These are phyloP conservation scores for Penicillium cinerascens DNA, from an alignment of 495 filamentous ascomycete genomes.

Conservation along the genomic window DNA sequence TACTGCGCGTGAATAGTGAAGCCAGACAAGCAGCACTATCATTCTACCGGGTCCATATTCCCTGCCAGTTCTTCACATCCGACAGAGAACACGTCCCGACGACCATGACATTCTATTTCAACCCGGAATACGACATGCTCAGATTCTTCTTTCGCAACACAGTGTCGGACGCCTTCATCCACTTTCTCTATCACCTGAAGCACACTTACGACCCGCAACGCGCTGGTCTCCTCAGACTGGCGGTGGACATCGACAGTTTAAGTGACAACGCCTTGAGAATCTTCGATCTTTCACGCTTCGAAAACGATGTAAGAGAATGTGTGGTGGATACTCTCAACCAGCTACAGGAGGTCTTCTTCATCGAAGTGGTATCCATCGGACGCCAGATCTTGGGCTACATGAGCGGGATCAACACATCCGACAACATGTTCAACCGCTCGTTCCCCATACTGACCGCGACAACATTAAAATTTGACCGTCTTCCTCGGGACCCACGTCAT, in stretches of 20 bases:
- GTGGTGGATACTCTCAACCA: background rate
- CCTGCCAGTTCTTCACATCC: background rate
- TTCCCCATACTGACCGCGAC: background rate
- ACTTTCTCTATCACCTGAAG: background rate
- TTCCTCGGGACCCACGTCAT: background rate
- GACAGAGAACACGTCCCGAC: too few relatives aligned
- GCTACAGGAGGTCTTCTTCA: background rate
- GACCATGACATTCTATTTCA: background rate
- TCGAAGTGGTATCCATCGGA: background rate
- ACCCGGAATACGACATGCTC: background rate
- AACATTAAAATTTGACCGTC: background rate
- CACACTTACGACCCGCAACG: background rate
- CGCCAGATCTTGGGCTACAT: background rate
- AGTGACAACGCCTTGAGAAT: too few relatives aligned
- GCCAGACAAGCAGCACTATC: background rate
- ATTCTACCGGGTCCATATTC: background rate
- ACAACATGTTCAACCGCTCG: background rate
- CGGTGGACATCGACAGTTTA: background rate
- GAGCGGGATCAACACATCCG: background rate
- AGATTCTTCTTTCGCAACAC: background rate
- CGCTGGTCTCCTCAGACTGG: background rate
- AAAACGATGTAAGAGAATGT: background rate
- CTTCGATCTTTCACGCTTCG: too few relatives aligned
- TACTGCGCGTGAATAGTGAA: background rate
- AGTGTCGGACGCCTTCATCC: background rate